Conservation (phyloP, 2,329 filamentous ascomycete species). For the Alternaria panax region DNA sequence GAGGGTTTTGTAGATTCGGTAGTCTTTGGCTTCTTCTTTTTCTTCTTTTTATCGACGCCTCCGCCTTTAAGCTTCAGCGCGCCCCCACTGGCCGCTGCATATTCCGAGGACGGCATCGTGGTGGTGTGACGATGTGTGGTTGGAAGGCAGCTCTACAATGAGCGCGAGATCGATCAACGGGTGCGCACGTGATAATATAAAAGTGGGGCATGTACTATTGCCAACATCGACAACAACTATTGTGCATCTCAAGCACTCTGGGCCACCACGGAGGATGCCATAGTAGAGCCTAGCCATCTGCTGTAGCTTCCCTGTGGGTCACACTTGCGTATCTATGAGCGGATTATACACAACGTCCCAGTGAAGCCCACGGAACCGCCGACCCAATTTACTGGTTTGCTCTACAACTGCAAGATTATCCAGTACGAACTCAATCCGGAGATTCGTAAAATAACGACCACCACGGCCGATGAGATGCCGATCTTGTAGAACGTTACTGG, state of each 20-base stretch:
- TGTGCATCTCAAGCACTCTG: neutral
- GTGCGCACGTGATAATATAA: constrained; percentile 5
- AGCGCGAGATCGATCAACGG: constrained; percentile 7
- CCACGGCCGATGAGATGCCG: neutral
- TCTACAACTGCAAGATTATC: neutral
- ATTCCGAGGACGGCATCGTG: constrained; percentile 77
- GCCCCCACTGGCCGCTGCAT: constrained; percentile 72
- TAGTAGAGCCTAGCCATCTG: neutral
- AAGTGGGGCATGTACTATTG: neutral
- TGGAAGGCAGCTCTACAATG: constrained; percentile 3
- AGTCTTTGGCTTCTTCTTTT: constrained; percentile 56
- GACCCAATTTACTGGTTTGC: neutral
- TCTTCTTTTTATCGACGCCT: constrained; percentile 70
- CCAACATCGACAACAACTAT: neutral
- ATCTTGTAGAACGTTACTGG: too few relatives aligned
- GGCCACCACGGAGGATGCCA: neutral
- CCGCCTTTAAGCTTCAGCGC: constrained; percentile 86
- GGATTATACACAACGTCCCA: neutral
- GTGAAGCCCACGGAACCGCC: neutral
- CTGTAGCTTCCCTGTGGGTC: neutral
- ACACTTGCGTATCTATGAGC: neutral
- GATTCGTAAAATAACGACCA: neutral
- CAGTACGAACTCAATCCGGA: neutral
- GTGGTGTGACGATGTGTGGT: constrained; percentile 5
- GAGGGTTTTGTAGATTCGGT: constrained; percentile 21